These are phyloP conservation scores for Kalmusia sp. DNA, from an alignment of 2,329 filamentous ascomycete genomes.

Conservation along the genomic window DNA sequence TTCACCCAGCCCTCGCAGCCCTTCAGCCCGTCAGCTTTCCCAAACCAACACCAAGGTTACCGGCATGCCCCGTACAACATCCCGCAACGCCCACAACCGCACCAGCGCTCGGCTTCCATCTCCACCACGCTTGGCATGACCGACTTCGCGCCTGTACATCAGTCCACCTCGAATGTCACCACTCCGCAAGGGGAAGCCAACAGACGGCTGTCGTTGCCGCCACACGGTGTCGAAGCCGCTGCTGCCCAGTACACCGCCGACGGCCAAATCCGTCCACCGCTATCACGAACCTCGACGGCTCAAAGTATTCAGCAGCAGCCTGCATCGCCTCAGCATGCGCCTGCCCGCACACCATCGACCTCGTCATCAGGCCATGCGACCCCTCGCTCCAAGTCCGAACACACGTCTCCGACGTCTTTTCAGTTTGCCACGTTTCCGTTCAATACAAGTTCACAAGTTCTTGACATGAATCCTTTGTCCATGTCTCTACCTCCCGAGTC, in stretches of 20 bases:
- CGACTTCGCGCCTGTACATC: conserved; percentile 32
- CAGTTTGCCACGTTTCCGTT: conserved; percentile 20
- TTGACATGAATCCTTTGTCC: conserved; percentile 54
- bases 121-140: conserved; percentile 48
- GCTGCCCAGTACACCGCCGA: conserved; percentile 19
- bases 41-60: conserved; percentile 35
- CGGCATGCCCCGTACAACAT: conserved; percentile 56
- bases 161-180: conserved; percentile 22
- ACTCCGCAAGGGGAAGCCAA: conserved; percentile 35
- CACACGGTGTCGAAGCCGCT: conserved; percentile 31
- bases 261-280: conserved; percentile 19
- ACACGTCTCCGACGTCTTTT: conserved; percentile 15
- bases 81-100: conserved; percentile 46
- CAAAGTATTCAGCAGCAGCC: conserved; percentile 30
- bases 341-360: conserved; percentile 19
- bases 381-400: conserved; percentile 27
- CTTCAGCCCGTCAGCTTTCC: conserved; percentile 29
- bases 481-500: conserved; percentile 60
- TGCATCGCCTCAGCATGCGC: conserved; percentile 29
- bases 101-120: conserved; percentile 55
- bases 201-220: conserved; percentile 54
- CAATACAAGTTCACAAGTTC: conserved; percentile 31
- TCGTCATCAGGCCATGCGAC: conserved; percentile 30
- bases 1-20: conserved; percentile 25
- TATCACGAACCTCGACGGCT: conserved; percentile 29